Base-by-base conservation (phyloP, 768 basidiomycete genomes). In the Kwoniella europaea region DNA sequence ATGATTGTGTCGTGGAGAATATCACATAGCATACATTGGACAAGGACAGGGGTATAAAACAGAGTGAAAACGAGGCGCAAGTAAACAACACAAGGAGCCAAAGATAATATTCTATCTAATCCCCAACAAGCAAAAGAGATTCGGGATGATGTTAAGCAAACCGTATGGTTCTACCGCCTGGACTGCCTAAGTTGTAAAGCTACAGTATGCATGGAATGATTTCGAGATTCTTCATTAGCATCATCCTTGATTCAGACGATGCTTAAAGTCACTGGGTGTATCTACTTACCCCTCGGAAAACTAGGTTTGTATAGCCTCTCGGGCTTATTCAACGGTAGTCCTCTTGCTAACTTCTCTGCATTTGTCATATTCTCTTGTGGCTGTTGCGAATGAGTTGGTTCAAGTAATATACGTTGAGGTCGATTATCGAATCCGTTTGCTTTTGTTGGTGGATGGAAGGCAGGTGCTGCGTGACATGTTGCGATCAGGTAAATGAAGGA, bases 401-500 rank as follows among this genome's bases (percentile, higher is more conserved):
- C 18, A 13, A 15, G 46, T 15, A 18, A 13, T 4, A 15, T 15
- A 15, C 46, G 46, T 1, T 50, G 15, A 18, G 46, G 46, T 15
- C 18, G 46, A 18, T 50, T 50, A 18, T 50, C 46, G 46, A 50
- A 50, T 7, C 43, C 59, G 35, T 43, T 41, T 5, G 35, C 43
- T 43, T 12, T 60, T 27, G 59, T 42, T 18, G 59, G 59, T 10
- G 43, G 59, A 43, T 2, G 20, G 41, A 43, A 35, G 22, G 59
- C 59, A 22, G 35, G 18, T n/a, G 41, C 59, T 27, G 15, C 22
- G 59, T 35, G 24, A 27, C 35, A 18, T n/a, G 59, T 60, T 35
- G 59, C 27, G 15, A 60, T 18, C 29, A 60, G 27, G 59, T 20
- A 35, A 18, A 63, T 52, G 62, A 63, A 10, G 27, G 43, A 63